Evolutionary conservation across 1,284 basidiomycete species (phyloP).

Genomic region (Sporisorium reilianum): DNA sequence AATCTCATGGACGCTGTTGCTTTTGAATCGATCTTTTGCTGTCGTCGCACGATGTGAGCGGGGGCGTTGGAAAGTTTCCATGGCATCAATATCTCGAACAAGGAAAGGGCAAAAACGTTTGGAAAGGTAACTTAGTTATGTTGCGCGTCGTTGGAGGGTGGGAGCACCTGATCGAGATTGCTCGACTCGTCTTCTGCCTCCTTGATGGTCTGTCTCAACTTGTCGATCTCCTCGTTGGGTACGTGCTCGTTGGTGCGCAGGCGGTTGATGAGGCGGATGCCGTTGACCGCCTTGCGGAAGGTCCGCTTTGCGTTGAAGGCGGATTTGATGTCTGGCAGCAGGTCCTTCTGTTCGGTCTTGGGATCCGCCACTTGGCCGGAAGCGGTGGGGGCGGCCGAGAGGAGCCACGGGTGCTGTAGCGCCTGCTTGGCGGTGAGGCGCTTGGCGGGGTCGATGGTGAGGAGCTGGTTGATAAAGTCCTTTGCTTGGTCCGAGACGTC

Average conservation of each 20-base stretch:
- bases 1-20: slow-evolving; percentile 4
- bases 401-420: slow-evolving; percentile 62
- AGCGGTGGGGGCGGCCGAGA: slow-evolving; percentile 14
- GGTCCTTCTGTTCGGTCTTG: slow-evolving; percentile 52
- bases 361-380: background rate
- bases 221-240: slow-evolving; percentile 48
- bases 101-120: background rate
- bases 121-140: background rate
- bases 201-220: slow-evolving; percentile 45
- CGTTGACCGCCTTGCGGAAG: slow-evolving; percentile 67
- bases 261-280: slow-evolving; percentile 62
- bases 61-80: background rate
- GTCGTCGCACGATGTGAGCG: no score
- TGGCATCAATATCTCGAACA: background rate
- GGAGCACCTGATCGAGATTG: slow-evolving; percentile 53
- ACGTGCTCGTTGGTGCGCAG: slow-evolving; percentile 44
- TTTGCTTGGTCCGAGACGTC: slow-evolving; percentile 62
- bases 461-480: slow-evolving; percentile 64
- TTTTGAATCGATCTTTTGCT: background rate
- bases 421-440: slow-evolving; percentile 63
- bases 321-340: slow-evolving; percentile 67
- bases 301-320: slow-evolving; percentile 68
- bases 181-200: slow-evolving; percentile 48
- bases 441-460: slow-evolving; percentile 60
- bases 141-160: background rate